Base-by-base conservation (phyloP, 495 filamentous ascomycete species). In the Talaromyces borbonicus region DNA sequence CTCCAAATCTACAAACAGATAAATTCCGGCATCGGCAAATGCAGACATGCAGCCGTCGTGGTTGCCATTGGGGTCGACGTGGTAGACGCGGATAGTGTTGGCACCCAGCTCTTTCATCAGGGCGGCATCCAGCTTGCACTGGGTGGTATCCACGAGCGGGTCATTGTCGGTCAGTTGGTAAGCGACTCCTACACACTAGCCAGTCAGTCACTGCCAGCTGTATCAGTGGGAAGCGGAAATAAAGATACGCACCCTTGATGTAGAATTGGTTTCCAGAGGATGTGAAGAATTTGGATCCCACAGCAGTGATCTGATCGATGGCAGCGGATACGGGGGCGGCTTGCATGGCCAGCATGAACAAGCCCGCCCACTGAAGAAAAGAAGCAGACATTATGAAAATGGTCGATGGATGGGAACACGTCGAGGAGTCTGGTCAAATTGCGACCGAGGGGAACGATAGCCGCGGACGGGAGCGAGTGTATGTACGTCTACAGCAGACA, bases 31-130 rank as follows among this genome's bases (percentile, higher is more conserved):
- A 52, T 80, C 70, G 15, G 71, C 74, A 58, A 87, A 79, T 11
- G 73, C 78, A 9, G 61, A 65, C 82, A 87, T 85, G 57, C 79
- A 83, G 4, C 69, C 79, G 39, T 68, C 62, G 62, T 95, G 87
- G 53, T 90, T 71, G 22, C 55, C 74, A 14, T 57, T 56, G 3
- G 84, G 58, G 52, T 90, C 83, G 44, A 93, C 88, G 57, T 93
- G 88, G 62, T 95, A 95, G 35, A 93, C 84, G 35, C 88, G 85
- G 56, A 95, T 90, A 15, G 83, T 69, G 58, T 95, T 95, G 61
- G 85, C 73, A 46, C 86, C 86, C 37, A 95, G 61, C 27, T 78
- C 76, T 55, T 85, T 66, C 88, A 95, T 95, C 44, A 86, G 73
- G 14, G 63, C 61, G 31, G 83, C 80, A 68, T 95, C 88, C 37